These are phyloP conservation scores for Lepidopterella palustris DNA, from an alignment of 495 filamentous ascomycete genomes.

Conservation along the genomic window DNA sequence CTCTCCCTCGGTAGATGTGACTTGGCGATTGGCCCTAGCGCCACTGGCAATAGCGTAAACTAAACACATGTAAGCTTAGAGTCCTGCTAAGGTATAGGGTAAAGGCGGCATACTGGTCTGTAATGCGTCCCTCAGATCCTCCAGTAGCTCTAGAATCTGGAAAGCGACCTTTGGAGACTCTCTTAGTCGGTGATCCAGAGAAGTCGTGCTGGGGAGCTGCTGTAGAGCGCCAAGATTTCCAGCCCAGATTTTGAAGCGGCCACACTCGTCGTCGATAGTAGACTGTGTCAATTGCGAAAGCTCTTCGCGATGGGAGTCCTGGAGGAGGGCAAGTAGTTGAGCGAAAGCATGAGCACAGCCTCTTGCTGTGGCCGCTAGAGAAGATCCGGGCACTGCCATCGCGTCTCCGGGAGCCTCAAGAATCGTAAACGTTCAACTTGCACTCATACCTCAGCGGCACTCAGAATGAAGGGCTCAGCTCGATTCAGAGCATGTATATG, in stretches of 20 bases:
- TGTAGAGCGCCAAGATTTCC: slow-evolving; percentile 21
- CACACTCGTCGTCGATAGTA: slow-evolving; percentile 7
- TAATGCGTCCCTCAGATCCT: slow-evolving; percentile 24
- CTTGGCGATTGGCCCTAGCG: slow-evolving; percentile 9
- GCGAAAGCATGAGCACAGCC: slow-evolving; percentile 2
- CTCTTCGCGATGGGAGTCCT: background rate
- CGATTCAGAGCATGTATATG: too few species aligned
- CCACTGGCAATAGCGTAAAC: slow-evolving; percentile 16
- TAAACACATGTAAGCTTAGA: background rate
- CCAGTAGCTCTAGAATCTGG: slow-evolving; percentile 24
- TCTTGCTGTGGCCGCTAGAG: background rate
- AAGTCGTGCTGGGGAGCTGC: slow-evolving; percentile 6
- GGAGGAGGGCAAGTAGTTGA: background rate
- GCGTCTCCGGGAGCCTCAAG: background rate
- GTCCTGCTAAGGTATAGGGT: background rate
- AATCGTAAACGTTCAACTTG: too few species aligned
- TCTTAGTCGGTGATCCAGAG: slow-evolving; percentile 30
- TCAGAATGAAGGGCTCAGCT: too few species aligned
- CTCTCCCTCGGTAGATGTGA: background rate
- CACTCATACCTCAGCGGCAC: too few species aligned
- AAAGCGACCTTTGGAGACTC: slow-evolving; percentile 21
- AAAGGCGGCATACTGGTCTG: slow-evolving; percentile 18
- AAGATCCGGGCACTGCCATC: background rate
- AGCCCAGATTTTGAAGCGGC: slow-evolving; percentile 18
- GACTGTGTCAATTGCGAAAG: background rate